Percentiles rank a stretch among this genome's conserved stretches.
These are phyloP conservation scores for Cerrena zonata DNA, from an alignment of 1,284 basidiomycete genomes.

Conservation along the genomic window DNA sequence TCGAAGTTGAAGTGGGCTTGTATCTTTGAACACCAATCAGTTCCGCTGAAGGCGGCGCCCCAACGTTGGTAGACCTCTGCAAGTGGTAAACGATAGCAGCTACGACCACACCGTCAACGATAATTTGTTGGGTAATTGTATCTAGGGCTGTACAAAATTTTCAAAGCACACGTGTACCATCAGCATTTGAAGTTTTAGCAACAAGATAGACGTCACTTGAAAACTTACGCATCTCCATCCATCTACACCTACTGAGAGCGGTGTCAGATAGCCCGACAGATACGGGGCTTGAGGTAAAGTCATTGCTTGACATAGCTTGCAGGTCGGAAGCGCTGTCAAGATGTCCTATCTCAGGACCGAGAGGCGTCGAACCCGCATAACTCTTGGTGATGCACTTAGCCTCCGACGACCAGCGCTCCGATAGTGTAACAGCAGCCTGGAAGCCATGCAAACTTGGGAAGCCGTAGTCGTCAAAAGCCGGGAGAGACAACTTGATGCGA, in stretches of 20 bases:
- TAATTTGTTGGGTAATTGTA: slow-evolving; percentile 62
- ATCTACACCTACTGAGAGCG: slow-evolving; percentile 53
- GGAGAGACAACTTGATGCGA: slow-evolving; percentile 46
- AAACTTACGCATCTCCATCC: slow-evolving; percentile 43
- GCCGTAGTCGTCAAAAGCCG: slow-evolving; percentile 43
- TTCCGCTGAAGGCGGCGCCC: slow-evolving; percentile 50
- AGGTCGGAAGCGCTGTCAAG: slow-evolving; percentile 37
- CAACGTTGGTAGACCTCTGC: slow-evolving; percentile 42
- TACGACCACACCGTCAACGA: slow-evolving; percentile 55
- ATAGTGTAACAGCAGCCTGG: slow-evolving; percentile 50
- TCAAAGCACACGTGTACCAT: slow-evolving; percentile 5
- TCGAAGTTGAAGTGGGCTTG: slow-evolving; percentile 13
- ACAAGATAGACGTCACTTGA: slow-evolving; percentile 5
- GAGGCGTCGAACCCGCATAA: slow-evolving; percentile 43
- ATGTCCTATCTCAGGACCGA: slow-evolving; percentile 45
- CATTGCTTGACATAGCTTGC: slow-evolving; percentile 14
- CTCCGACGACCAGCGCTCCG: slow-evolving; percentile 42
- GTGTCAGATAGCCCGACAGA: slow-evolving; percentile 56
- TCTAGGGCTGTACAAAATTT: slow-evolving; percentile 36
- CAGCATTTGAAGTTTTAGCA: slow-evolving; percentile 15
- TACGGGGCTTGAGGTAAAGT: slow-evolving; percentile 24
- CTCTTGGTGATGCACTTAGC: slow-evolving; percentile 60
- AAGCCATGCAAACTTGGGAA: slow-evolving; percentile 56
- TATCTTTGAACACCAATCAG: slow-evolving; percentile 52
- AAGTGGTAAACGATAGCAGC: slow-evolving; percentile 63